phyloP scores from a whole-genome alignment of 805 yeast genomes.

The Saccharomyces cerevisiae region DNA sequence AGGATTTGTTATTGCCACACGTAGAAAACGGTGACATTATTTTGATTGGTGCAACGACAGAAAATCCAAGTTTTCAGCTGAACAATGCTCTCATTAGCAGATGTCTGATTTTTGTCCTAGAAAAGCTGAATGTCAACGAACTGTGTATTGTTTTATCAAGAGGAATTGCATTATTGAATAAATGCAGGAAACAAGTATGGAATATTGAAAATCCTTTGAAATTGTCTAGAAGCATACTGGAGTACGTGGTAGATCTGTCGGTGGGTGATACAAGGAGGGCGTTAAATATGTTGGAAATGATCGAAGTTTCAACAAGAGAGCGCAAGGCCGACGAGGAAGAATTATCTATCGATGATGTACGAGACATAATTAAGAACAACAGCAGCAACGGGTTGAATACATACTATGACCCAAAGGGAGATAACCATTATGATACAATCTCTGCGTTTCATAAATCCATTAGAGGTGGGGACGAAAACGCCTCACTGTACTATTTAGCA shows the following conservation, averaged over 20 bases:
- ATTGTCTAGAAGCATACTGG: slow-evolving; percentile 48
- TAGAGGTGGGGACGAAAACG: slow-evolving; percentile 85
- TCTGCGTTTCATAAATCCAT: slow-evolving; percentile 92
- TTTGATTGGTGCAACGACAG: slow-evolving; percentile 94
- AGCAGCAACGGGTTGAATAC: slow-evolving; percentile 32
- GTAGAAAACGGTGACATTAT: slow-evolving; percentile 78
- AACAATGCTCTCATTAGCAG: slow-evolving; percentile 78
- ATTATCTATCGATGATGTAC: slow-evolving; percentile 26
- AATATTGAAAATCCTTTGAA: slow-evolving; percentile 35
- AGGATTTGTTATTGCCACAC: slow-evolving; percentile 75
- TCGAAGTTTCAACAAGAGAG: slow-evolving; percentile 61
- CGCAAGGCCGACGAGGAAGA: slow-evolving; percentile 22
- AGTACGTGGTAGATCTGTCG: slow-evolving; percentile 62
- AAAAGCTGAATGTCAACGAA: slow-evolving; percentile 43
- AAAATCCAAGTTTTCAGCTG: slow-evolving; percentile 79
- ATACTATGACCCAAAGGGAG: slow-evolving; percentile 77
- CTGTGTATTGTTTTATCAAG: slow-evolving; percentile 43
- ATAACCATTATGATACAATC: slow-evolving; percentile 88
- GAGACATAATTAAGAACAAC: slow-evolving; percentile 39
- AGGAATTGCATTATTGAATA: slow-evolving; percentile 54
- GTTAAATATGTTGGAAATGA: slow-evolving; percentile 67
- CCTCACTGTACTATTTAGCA: slow-evolving; percentile 77
- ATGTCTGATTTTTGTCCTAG: slow-evolving; percentile 69
- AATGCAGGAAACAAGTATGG: slow-evolving; percentile 46
- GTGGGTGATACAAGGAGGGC: slow-evolving; percentile 89